A percentile compares a stretch with the other conserved stretches of the same genome.
Evolutionary conservation across 1,139 yeast genomes (phyloP).

Genomic region (Yamadazyma trypodendri): DNA sequence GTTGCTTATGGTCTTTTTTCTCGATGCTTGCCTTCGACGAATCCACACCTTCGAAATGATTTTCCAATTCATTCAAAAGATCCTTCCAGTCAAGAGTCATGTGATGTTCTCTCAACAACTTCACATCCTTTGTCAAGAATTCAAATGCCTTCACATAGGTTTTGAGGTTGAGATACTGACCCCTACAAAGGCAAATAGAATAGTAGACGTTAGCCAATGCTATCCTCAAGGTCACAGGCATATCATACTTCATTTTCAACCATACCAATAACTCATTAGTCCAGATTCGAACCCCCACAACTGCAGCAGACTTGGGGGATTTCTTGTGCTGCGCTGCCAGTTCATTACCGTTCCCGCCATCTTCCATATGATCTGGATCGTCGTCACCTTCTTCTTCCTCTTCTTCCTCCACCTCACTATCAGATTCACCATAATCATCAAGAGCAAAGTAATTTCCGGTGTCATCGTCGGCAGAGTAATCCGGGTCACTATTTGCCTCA

Average conservation of each 20-base stretch:
- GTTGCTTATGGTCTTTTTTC: conserved; percentile 41
- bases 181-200: conserved; percentile 70
- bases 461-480: conserved; percentile 21
- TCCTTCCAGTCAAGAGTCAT: conserved; percentile 54
- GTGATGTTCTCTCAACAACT: conserved; percentile 37
- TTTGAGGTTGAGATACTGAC: conserved; percentile 64
- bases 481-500: conserved; percentile 22
- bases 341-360: conserved; percentile 35
- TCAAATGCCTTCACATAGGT: conserved; percentile 68
- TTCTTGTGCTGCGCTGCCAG: conserved; percentile 49
- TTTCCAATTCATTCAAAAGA: conserved; percentile 37
- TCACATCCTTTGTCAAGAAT: conserved; percentile 51
- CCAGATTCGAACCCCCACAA: conserved; percentile 80
- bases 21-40: conserved; percentile 32
- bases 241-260: conserved; percentile 74
- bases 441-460: conserved; percentile 18
- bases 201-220: conserved; percentile 70
- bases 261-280: conserved; percentile 83
- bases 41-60: conserved; percentile 35
- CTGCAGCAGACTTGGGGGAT: conserved; percentile 68
- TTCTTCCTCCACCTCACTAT: conserved; percentile 30
- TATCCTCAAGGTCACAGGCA: conserved; percentile 68
- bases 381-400: conserved; percentile 40
- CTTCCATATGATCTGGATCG: conserved; percentile 26
- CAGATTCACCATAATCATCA: conserved; percentile 26